Base-by-base conservation (phyloP, 768 basidiomycete genomes). In the Boletus vinaceobasis region DNA sequence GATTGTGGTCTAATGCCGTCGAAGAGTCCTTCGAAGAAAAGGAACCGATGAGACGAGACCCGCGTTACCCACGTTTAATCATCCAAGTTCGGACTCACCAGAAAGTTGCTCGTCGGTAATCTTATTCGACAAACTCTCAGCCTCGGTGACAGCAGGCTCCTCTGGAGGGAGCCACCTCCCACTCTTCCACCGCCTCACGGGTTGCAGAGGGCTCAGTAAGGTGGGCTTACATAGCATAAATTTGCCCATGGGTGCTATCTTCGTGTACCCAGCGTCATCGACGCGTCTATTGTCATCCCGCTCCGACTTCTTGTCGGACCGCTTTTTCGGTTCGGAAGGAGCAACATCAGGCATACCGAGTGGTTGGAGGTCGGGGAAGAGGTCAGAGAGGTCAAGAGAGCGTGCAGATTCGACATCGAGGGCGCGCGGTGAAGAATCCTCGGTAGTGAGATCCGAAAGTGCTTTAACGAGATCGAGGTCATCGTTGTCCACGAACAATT, bases 201-300 rank as follows among this genome's bases (percentile, higher is more conserved):
- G 97, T 59, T 92, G 80, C 35, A 98, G 73, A 43, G 93, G 82
- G 10, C 92, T 86, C 33, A 98, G 76, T 27, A 99, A 79, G 2
- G 93, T 87, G 2, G 93, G 92, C 66, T 88, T 90, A 35, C 78
- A 74, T 51, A 83, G 77, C 87, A 97, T 90, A 67, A 96, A 87
- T 53, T 80, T 76, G 26, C 85, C 86, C 43, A 85, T 79, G 27
- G 91, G 87, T 26, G 83, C 82, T 27, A 98, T 74, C 58, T 88
- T 91, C 31, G 85, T 84, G 53, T 84, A 85, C 15, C 83, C 83
- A 8, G 85, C 81, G 48, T 94, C 93, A 61, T 98, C 96, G 1
- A 81, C 64, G 31, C 96, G 79, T 72, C 80, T 86, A 68, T 78
- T 81, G 66, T 86, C 88, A 62, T 92, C 81, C 60, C 82, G 76